Conservation (phyloP, 176 grass and related monocot genomes). For the Hyparrhenia diplandra region DNA sequence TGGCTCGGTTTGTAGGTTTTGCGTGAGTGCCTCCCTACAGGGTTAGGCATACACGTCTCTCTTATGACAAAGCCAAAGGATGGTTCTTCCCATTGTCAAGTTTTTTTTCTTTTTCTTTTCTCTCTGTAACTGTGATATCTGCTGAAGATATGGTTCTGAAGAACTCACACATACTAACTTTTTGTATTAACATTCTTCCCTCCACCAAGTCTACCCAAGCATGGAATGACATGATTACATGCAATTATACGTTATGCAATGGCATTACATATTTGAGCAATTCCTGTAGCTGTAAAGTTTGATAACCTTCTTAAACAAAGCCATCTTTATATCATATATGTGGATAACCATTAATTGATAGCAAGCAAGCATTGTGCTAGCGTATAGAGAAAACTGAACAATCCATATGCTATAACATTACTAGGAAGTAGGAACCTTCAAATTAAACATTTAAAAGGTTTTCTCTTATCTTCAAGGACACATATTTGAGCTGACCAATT, state of each 20-base stretch:
- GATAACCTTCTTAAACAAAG: neutral
- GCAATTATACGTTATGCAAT: neutral
- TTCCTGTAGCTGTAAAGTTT: slow-evolving; percentile 2
- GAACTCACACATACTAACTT: neutral
- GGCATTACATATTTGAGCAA: neutral
- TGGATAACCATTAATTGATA: neutral
- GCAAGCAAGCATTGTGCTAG: neutral
- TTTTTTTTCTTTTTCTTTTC: neutral
- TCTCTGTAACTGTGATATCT: neutral
- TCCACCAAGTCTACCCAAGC: neutral
- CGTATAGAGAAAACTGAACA: neutral
- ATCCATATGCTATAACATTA: neutral
- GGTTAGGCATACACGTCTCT: neutral
- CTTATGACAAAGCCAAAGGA: neutral
- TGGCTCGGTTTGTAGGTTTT: too few relatives aligned
- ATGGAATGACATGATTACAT: neutral
- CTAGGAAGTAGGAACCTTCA: neutral
- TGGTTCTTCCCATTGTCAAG: neutral
- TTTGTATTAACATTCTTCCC: neutral
- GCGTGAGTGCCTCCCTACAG: neutral
- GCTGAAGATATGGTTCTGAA: neutral
- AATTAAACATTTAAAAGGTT: neutral
- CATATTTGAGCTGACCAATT: neutral
- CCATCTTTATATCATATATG: neutral
- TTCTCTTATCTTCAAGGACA: neutral